phyloP scores from a whole-genome alignment of 192 early-diverging fungal genomes.

The Cetraspora pellucida region DNA sequence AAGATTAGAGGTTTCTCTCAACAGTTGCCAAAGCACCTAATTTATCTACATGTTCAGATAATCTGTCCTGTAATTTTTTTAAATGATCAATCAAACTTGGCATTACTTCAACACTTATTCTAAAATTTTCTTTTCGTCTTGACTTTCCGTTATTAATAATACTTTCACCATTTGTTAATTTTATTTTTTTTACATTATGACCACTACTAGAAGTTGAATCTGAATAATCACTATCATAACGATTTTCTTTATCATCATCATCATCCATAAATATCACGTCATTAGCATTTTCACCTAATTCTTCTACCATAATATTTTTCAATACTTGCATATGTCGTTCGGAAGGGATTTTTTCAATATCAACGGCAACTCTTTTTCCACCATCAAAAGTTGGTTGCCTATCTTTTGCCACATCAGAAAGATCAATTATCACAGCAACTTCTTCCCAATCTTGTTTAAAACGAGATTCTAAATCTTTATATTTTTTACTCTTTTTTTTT shows the following conservation, averaged over 20 bases:
- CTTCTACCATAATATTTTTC: constrained; percentile 44
- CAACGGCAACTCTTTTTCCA: constrained; percentile 27
- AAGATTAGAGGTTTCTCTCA: too few species aligned
- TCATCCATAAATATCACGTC: constrained; percentile 23
- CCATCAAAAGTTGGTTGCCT: constrained; percentile 39
- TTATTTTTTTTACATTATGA: constrained; percentile 14
- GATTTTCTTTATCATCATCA: constrained; percentile 23
- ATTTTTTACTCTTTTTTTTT: constrained; percentile 35
- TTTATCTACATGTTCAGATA: constrained; percentile 41
- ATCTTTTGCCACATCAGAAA: constrained; percentile 45
- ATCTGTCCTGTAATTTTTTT: constrained; percentile 38
- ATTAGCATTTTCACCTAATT: constrained; percentile 40
- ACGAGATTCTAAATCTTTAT: constrained; percentile 40
- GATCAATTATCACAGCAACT: constrained; percentile 48
- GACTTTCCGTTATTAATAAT: constrained; percentile 10
- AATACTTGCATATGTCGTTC: constrained; percentile 48
- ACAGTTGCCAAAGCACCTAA: not conserved
- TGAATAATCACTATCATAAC: not conserved
- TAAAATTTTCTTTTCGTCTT: constrained; percentile 42
- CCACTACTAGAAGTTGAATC: not conserved
- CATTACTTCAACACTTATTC: constrained; percentile 47
- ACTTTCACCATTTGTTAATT: not conserved
- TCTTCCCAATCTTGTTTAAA: constrained; percentile 48
- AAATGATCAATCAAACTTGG: constrained; percentile 44
- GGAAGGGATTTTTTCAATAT: constrained; percentile 44